These are phyloP conservation scores for Zymoseptoria tritici DNA, from an alignment of 2,329 filamentous ascomycete genomes.

Conservation along the genomic window DNA sequence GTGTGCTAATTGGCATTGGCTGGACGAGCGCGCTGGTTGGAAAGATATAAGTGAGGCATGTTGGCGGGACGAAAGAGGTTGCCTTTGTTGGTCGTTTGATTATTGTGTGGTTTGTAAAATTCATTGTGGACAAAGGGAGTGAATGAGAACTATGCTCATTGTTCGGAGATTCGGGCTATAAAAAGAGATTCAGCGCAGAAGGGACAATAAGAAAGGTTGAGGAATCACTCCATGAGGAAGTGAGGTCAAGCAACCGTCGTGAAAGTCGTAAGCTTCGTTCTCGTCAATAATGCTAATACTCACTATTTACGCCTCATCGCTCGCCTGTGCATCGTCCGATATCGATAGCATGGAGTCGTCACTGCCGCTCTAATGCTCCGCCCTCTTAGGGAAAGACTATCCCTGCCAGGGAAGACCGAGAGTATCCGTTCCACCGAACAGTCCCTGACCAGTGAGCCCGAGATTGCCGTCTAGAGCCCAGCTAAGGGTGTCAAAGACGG, in stretches of 20 bases:
- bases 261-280: not conserved
- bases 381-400: not conserved
- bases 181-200: not conserved
- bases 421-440: slow-evolving; percentile 13
- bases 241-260: not conserved
- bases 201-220: not conserved
- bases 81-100: not conserved
- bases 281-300: not conserved
- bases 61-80: not conserved
- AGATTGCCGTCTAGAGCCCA: slow-evolving; percentile 87
- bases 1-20: not conserved
- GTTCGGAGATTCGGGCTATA: not conserved
- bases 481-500: slow-evolving; percentile 86
- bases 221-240: no score
- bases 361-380: not conserved
- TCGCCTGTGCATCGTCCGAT: not conserved
- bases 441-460: slow-evolving; percentile 8
- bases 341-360: not conserved
- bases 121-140: not conserved
- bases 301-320: not conserved
- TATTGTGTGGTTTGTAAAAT: not conserved
- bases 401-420: slow-evolving; percentile 4
- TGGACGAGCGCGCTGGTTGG: not conserved
- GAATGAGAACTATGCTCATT: not conserved
- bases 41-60: not conserved